Evolutionary conservation across 2,329 filamentous ascomycete species (phyloP), one percentile per base, ranked within the genome.

Genomic region (Colletotrichum cordylinicola): DNA sequence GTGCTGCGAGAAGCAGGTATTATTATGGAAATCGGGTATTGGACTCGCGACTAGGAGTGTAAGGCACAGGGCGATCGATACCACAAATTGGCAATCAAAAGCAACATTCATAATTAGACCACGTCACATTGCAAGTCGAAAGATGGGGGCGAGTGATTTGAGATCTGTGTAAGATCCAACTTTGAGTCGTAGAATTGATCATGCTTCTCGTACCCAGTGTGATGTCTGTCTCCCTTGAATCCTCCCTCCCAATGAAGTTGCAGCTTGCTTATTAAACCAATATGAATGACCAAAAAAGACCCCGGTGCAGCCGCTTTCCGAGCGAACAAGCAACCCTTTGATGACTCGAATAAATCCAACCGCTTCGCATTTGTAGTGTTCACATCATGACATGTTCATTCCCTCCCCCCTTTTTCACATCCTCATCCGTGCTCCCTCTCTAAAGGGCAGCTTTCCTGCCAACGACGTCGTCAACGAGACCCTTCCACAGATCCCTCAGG

Each of bases 401-500:
- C 31, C 24, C 31, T 43, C 62, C 39, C 48, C 29, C 2, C 9
- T 43, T 13, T 64, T 35, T 13, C 18, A 3, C 37, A 37, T 55
- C 15, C 13, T 8, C 21, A 13, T 48, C 18, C 29, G 8, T 8
- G 13, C 21, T 6, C 15, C 31, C 4, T 9, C 16, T 6, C 24
- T 62, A 75, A 3, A 75, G 70, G 24, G 67, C 74, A 24, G 72
- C 60, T 64, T 76, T 76, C 52, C 72, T 69, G 3, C 83, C 80
- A 21, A 85, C 73, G 21, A 86, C 77, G 76, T 91, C 89, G 27
- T 92, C 89, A n/a, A 90, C 82, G 71, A 93, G 83, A 15, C 91
- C 89, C 80, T 86, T 88, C 88, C 89, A 91, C 66, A 93, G 78
- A 80, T 90, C 88, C 67, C 81, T 85, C 33, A 93, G 81, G 72